phyloP scores from a whole-genome alignment of 495 filamentous ascomycete genomes.

The Lophiotrema nucula region DNA sequence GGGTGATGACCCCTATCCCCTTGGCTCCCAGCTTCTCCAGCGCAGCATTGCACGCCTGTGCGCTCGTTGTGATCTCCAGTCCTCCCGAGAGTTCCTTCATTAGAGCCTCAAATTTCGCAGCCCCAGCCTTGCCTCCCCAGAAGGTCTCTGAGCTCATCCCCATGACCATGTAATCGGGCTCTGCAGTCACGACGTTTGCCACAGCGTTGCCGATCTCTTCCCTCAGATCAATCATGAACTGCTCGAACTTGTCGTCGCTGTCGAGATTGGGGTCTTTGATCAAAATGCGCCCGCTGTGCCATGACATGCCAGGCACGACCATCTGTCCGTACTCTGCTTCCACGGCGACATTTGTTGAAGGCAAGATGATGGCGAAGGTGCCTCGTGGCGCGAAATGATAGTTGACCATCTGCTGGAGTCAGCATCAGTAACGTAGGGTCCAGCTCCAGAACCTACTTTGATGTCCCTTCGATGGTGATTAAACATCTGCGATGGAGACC shows the following conservation, averaged over 20 bases:
- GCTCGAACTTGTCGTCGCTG: constrained; percentile 16
- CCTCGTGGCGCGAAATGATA: constrained; percentile 16
- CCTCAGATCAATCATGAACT: constrained; percentile 11
- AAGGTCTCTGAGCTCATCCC: constrained; percentile 21
- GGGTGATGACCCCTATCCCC: constrained; percentile 16
- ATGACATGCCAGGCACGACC: constrained; percentile 17
- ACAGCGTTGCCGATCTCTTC: constrained; percentile 10
- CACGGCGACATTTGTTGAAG: constrained; percentile 15
- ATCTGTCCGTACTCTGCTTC: constrained; percentile 20
- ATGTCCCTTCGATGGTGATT: too few species aligned
- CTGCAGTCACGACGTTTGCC: constrained; percentile 7
- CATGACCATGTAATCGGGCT: constrained; percentile 24
- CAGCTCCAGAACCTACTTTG: too few species aligned
- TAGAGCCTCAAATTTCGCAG: constrained; percentile 9
- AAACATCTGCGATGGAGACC: too few species aligned
- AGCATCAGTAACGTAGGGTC: too few species aligned
- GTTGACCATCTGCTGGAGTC: constrained; percentile 3
- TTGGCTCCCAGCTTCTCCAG: constrained; percentile 18
- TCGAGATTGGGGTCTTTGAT: constrained; percentile 14
- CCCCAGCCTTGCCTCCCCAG: constrained; percentile 19
- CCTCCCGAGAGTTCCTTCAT: constrained; percentile 23
- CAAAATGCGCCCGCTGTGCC: constrained; percentile 11
- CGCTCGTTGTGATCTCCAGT: constrained; percentile 16
- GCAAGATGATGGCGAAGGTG: constrained; percentile 14
- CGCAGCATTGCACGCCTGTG: constrained; percentile 16